A percentile compares a stretch with the other conserved stretches of the same genome.
phyloP scores from a whole-genome alignment of 2,329 filamentous ascomycete genomes.

The Lasiodiplodia citricola region DNA sequence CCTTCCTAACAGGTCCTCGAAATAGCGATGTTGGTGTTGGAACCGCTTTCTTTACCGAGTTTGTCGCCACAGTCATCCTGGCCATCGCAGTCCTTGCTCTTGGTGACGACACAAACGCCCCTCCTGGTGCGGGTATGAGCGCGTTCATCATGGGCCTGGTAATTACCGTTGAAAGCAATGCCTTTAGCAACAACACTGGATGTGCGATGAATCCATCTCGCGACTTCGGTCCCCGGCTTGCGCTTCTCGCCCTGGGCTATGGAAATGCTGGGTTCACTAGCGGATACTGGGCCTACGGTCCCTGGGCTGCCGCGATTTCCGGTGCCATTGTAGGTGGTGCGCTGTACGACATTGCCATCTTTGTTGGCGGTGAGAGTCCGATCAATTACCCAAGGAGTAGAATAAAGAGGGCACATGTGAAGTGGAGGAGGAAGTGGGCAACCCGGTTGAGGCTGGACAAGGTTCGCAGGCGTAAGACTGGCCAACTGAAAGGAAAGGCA shows the following conservation, averaged over 20 bases:
- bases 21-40: slow-evolving; percentile 32
- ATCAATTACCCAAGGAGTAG: slow-evolving; percentile 36
- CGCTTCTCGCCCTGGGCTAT: slow-evolving; percentile 41
- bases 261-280: slow-evolving; percentile 32
- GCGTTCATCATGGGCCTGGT: slow-evolving; percentile 38
- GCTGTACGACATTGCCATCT: slow-evolving; percentile 45
- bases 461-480: neutral
- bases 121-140: slow-evolving; percentile 51
- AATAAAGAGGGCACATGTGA: slow-evolving; percentile 16
- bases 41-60: slow-evolving; percentile 47
- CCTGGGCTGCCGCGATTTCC: slow-evolving; percentile 42
- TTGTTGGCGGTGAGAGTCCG: slow-evolving; percentile 46
- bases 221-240: slow-evolving; percentile 44
- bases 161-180: slow-evolving; percentile 26
- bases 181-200: slow-evolving; percentile 43
- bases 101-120: slow-evolving; percentile 51
- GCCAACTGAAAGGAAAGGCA: neutral
- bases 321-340: slow-evolving; percentile 41
- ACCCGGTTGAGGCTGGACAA: neutral
- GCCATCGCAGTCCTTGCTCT: slow-evolving; percentile 43
- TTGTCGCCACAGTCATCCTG: slow-evolving; percentile 39
- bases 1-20: slow-evolving; percentile 39
- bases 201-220: slow-evolving; percentile 44
- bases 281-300: slow-evolving; percentile 45
- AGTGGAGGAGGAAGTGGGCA: slow-evolving; percentile 25